Evolutionary conservation across 495 filamentous ascomycete species (phyloP), one percentile per base, ranked within the genome.

Genomic region (Penicillium atrosanguineum): DNA sequence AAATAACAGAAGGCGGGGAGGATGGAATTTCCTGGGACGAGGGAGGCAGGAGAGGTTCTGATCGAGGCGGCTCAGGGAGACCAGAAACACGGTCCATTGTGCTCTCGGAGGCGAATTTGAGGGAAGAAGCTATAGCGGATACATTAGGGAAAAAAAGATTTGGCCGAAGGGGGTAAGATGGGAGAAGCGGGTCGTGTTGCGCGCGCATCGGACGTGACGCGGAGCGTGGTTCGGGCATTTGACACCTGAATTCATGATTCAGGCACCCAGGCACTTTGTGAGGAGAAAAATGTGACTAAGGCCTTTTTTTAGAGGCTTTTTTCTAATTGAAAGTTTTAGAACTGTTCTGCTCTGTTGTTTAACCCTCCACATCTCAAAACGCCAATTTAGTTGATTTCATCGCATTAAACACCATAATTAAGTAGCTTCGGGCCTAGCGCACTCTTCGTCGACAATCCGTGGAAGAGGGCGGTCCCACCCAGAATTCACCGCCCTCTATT

Each of bases 1-100:
- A 78, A 29, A 68, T 67, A 54, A 75, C 72, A 20, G 75, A 78
- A 38, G 75, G 75, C 36, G 75, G 75, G 61, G 75, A 75, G 29
- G 74, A 76, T 48, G 75, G 75, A 46, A 70, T 55, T 44, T 78
- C 73, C 47, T 66, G 67, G 18, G 64, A 58, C 21, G 68, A 66
- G 12, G 58, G 53, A 62, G 63, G 65, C 31, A 70, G 64, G 43
- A 72, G 68, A 31, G 75, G 75, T 48, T 78, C 72, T 52, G 75
- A 78, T 59, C 67, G 66, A 26, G 69, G 70, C 43, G 69, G 65
- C 36, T 73, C 68, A 48, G 70, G 68, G 37, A 73, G 65, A 65
- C 65, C 68, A 64, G 60, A 63, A 54, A 53, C 44, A 57, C 46
- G 44, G 60, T 63, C 61, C 73, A 76, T 76, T 67, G 62, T 73